phyloP scores from a whole-genome alignment of 1,284 basidiomycete genomes.

The Sanghuangporus weigelae region DNA sequence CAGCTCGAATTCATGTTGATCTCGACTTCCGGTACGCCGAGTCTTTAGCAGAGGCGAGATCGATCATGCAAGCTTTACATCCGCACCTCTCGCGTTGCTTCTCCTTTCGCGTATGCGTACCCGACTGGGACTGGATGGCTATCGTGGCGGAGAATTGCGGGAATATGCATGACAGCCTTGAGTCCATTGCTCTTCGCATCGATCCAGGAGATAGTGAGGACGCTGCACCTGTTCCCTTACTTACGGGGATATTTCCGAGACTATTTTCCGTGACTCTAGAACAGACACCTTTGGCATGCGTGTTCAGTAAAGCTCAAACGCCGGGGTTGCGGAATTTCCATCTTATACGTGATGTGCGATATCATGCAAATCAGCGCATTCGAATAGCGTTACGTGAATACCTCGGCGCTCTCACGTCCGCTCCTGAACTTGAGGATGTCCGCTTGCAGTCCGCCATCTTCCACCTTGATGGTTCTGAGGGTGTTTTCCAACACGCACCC shows the following conservation, averaged over 20 bases:
- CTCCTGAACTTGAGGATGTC: conserved; percentile 25
- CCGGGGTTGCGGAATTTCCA: conserved; percentile 26
- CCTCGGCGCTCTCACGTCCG: conserved; percentile 23
- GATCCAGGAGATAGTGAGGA: conserved; percentile 27
- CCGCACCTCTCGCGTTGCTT: conserved; percentile 30
- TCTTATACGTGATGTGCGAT: conserved; percentile 28
- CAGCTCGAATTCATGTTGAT: conserved; percentile 28
- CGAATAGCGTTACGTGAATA: conserved; percentile 27
- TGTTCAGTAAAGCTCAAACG: conserved; percentile 22
- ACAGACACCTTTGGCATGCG: conserved; percentile 27
- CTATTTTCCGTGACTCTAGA: conserved; percentile 27
- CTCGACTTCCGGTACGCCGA: conserved; percentile 29
- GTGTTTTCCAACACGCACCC: conserved; percentile 24
- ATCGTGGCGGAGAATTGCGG: conserved; percentile 22
- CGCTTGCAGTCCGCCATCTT: conserved; percentile 27
- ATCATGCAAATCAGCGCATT: conserved; percentile 24
- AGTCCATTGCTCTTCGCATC: conserved; percentile 28
- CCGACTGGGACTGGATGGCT: conserved; percentile 28
- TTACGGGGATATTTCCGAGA: conserved; percentile 26
- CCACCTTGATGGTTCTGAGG: conserved; percentile 26
- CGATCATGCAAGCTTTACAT: conserved; percentile 25
- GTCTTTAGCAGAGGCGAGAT: conserved; percentile 20
- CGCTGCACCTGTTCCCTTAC: conserved; percentile 24
- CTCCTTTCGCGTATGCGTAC: conserved; percentile 26
- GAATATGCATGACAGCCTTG: conserved; percentile 26